Conservation (phyloP, 2,329 filamentous ascomycete species). For the Chrysoporthe austroafricana region DNA sequence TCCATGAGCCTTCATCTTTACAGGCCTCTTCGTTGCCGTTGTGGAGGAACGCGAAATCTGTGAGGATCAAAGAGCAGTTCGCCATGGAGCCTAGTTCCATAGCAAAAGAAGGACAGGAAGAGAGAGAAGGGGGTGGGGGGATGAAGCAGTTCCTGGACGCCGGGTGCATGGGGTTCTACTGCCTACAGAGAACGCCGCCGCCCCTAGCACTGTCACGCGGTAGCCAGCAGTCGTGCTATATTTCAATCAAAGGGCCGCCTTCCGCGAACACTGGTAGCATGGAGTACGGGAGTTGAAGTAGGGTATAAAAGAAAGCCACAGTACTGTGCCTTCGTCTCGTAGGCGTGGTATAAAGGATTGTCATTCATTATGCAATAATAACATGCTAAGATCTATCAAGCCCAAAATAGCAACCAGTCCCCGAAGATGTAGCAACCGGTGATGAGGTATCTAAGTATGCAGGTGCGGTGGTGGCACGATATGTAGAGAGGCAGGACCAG, state of each 20-base stretch:
- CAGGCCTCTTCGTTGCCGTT: neutral
- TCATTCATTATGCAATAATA: neutral
- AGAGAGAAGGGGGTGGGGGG: too few relatives aligned
- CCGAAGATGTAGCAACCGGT: neutral
- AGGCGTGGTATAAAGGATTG: neutral
- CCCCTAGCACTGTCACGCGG: too few relatives aligned
- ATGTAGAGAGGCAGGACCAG: neutral
- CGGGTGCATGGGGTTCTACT: too few relatives aligned
- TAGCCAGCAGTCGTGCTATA: too few relatives aligned
- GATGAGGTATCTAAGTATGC: conserved; percentile 19
- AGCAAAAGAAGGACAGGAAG: neutral
- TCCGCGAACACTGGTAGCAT: too few relatives aligned
- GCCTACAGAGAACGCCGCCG: too few relatives aligned
- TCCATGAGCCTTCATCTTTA: neutral
- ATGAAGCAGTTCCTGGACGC: too few relatives aligned
- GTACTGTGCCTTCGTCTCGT: neutral
- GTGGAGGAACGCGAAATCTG: neutral
- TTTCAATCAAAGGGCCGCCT: too few relatives aligned
- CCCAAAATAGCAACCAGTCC: neutral
- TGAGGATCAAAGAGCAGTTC: neutral
- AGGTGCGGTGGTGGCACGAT: conserved; percentile 16
- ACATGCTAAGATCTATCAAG: neutral
- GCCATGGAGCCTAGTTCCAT: neutral
- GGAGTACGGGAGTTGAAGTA: too few relatives aligned
- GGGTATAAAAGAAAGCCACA: too few relatives aligned